Conservation (phyloP, 2,329 filamentous ascomycete species). For the Blastomyces percursus region DNA sequence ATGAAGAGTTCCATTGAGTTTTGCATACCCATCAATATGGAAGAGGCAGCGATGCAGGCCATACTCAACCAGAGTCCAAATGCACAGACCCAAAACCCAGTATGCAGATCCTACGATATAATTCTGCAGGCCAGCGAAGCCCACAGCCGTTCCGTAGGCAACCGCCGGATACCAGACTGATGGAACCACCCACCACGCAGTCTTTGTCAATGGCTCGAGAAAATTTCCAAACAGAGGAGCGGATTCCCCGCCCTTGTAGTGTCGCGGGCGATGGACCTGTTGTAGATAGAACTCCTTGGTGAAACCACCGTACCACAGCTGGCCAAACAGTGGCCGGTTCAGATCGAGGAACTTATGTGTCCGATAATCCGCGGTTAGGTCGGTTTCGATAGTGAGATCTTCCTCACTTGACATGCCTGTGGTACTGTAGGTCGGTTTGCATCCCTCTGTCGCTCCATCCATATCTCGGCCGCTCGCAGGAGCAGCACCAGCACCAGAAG, state of each 20-base stretch:
- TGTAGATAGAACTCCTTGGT: conserved; percentile 93
- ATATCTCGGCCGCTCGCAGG: conserved; percentile 18
- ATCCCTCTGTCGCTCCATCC: conserved; percentile 34
- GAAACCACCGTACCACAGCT: conserved; percentile 82
- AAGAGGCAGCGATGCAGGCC: conserved; percentile 80
- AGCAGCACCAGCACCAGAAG: neutral
- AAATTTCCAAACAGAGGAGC: conserved; percentile 96
- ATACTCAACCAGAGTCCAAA: conserved; percentile 92
- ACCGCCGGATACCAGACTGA: conserved; percentile 74
- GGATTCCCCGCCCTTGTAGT: conserved; percentile 87
- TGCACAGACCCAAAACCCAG: conserved; percentile 57
- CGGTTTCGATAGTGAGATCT: conserved; percentile 78
- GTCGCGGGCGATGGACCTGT: conserved; percentile 87
- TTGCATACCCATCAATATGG: conserved; percentile 75
- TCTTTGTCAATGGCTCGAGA: conserved; percentile 91
- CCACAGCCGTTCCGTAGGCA: conserved; percentile 57
- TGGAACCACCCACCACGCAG: conserved; percentile 86
- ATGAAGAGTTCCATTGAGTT: neutral
- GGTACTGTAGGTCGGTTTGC: conserved; percentile 33
- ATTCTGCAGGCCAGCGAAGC: conserved; percentile 50
- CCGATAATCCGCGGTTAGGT: conserved; percentile 64
- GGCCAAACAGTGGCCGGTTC: conserved; percentile 68
- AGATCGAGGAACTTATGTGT: conserved; percentile 91
- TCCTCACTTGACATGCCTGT: conserved; percentile 87
- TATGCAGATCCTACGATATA: conserved; percentile 44